Percentiles rank a stretch among this genome's conserved stretches.
These are phyloP conservation scores for Pseudozyma flocculosa DNA, from an alignment of 1,284 basidiomycete species.

Conservation along the genomic window DNA sequence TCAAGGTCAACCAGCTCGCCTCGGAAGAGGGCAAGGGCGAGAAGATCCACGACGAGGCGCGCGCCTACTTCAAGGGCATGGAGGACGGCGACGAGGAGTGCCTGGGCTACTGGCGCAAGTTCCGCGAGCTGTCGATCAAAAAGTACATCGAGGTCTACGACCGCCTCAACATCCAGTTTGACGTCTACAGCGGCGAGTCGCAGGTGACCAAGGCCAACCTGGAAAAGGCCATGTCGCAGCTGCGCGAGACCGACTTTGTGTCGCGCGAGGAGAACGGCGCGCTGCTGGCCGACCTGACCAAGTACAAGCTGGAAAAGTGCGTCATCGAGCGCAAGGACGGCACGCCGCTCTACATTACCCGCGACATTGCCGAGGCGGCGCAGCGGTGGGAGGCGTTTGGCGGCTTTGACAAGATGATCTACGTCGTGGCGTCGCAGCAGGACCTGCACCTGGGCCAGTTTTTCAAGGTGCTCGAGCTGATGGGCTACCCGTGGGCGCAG, in stretches of 20 bases:
- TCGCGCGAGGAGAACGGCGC: constrained; percentile 52
- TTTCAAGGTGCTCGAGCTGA: constrained; percentile 89
- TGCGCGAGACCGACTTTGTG: constrained; percentile 33
- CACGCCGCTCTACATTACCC: constrained; percentile 96
- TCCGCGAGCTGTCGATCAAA: constrained; percentile 87
- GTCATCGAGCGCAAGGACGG: constrained; percentile 95
- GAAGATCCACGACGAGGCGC: constrained; percentile 76
- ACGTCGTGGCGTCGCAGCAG: constrained; percentile 92
- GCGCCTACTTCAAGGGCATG: constrained; percentile 92
- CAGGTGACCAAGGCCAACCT: constrained; percentile 79
- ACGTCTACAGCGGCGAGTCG: constrained; percentile 91
- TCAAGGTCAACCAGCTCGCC: constrained; percentile 86
- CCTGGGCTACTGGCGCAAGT: constrained; percentile 84
- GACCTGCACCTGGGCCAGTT: constrained; percentile 89
- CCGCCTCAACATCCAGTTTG: constrained; percentile 86
- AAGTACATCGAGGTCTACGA: constrained; percentile 90
- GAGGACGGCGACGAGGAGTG: constrained; percentile 80
- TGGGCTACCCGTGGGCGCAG: constrained; percentile 81
- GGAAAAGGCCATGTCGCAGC: constrained; percentile 61
- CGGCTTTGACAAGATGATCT: constrained; percentile 94
- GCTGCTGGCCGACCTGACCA: constrained; percentile 47
- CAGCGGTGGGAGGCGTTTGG: constrained; percentile 69
- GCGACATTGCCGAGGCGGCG: constrained; percentile 90
- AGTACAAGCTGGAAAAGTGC: constrained; percentile 71
- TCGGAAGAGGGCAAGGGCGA: constrained; percentile 64